Percentiles rank a stretch among this genome's conserved stretches.
These are phyloP conservation scores for Tricholoma saponaceum DNA, from an alignment of 768 basidiomycete species.

Conservation along the genomic window DNA sequence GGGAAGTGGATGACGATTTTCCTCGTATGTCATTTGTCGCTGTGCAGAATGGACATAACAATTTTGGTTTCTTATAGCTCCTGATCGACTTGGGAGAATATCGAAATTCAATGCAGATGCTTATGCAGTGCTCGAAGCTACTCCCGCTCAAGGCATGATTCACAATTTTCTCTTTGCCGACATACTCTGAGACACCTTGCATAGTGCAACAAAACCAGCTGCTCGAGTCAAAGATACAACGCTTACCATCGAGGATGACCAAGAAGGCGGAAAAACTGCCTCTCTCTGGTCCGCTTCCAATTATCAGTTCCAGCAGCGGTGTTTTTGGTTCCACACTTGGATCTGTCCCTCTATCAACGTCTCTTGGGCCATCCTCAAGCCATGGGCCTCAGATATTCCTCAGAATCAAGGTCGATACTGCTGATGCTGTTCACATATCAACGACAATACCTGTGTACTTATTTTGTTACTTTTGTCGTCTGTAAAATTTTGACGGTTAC, in stretches of 20 bases:
- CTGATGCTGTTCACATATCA: slow-evolving; percentile 79
- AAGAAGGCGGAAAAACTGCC: slow-evolving; percentile 53
- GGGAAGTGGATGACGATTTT: slow-evolving; percentile 98
- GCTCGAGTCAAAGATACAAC: slow-evolving; percentile 76
- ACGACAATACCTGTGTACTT: slow-evolving; percentile 91
- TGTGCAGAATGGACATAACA: neutral
- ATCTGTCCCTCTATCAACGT: slow-evolving; percentile 56
- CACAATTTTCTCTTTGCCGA: slow-evolving; percentile 1
- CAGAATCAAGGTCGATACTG: slow-evolving; percentile 75
- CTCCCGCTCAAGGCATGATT: slow-evolving; percentile 57
- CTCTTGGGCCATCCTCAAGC: slow-evolving; percentile 62
- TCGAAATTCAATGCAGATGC: slow-evolving; percentile 87
- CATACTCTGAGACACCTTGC: slow-evolving; percentile 14
- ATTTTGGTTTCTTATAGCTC: slow-evolving; percentile 49
- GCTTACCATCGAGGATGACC: slow-evolving; percentile 71
- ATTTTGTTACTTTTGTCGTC: neutral
- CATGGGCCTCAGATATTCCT: slow-evolving; percentile 83
- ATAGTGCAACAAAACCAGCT: slow-evolving; percentile 71
- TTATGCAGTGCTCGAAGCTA: slow-evolving; percentile 84
- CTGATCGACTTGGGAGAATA: slow-evolving; percentile 82
- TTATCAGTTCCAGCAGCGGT: slow-evolving; percentile 41
- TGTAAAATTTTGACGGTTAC: neutral
- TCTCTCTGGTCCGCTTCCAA: slow-evolving; percentile 34
- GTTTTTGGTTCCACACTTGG: slow-evolving; percentile 39
- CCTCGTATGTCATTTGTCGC: slow-evolving; percentile 63